Percentiles rank a stretch among this genome's conserved stretches.
phyloP scores from a whole-genome alignment of 768 basidiomycete genomes.

The Podaxis carcinomalis region DNA sequence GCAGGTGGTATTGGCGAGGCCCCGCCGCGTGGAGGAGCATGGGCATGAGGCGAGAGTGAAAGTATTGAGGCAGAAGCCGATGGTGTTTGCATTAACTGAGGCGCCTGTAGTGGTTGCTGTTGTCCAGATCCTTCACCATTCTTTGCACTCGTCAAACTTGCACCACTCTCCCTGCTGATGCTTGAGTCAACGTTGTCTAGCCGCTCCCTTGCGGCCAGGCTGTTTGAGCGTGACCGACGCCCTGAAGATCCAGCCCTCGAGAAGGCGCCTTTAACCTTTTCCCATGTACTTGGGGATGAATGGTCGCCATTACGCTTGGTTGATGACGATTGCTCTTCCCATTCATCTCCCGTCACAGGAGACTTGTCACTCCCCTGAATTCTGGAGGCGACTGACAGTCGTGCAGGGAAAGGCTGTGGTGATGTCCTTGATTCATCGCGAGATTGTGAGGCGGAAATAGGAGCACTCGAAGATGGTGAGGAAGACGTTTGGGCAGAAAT shows the following conservation, averaged over 20 bases:
- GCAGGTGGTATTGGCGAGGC: conserved; percentile 78
- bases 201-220: conserved; percentile 61
- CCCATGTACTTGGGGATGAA: conserved; percentile 59
- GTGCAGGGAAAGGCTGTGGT: conserved; percentile 53
- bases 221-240: conserved; percentile 77
- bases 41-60: conserved; percentile 53
- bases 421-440: conserved; percentile 44
- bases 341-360: conserved; percentile 45
- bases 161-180: conserved; percentile 72
- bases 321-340: conserved; percentile 43
- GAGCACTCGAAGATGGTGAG: conserved; percentile 38
- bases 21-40: conserved; percentile 41
- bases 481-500: conserved; percentile 41
- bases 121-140: conserved; percentile 26
- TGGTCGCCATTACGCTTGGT: conserved; percentile 57
- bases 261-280: conserved; percentile 67
- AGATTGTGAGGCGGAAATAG: conserved; percentile 12
- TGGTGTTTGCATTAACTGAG: conserved; percentile 50
- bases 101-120: conserved; percentile 39
- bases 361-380: conserved; percentile 55
- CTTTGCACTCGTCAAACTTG: conserved; percentile 61
- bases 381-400: conserved; percentile 60
- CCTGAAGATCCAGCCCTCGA: conserved; percentile 64
- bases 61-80: conserved; percentile 70
- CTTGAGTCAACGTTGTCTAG: conserved; percentile 70